Conservation (phyloP, 768 basidiomycete species). For the Leccinum rimulosum region DNA sequence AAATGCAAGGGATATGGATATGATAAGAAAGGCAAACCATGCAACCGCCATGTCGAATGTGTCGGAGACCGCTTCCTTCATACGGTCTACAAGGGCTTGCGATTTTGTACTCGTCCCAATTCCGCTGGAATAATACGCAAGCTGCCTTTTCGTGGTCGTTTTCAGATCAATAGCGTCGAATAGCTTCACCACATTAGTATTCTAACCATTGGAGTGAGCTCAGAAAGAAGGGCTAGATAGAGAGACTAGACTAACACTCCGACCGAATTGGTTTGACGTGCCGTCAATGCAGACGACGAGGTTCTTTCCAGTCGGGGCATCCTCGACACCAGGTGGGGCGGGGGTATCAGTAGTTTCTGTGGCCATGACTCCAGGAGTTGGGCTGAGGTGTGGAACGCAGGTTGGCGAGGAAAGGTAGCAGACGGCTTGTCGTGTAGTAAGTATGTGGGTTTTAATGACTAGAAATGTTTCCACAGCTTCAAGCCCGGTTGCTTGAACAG, state of each 20-base stretch:
- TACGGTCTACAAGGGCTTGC: background rate
- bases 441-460: too few relatives aligned
- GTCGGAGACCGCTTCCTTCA: background rate
- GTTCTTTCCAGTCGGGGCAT: background rate
- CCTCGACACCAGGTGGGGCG: background rate
- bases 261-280: background rate
- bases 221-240: background rate
- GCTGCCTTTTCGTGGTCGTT: background rate
- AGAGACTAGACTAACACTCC: background rate
- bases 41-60: background rate
- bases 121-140: background rate
- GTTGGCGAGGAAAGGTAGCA: too few relatives aligned
- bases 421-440: too few relatives aligned
- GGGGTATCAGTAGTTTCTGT: background rate
- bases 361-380: background rate
- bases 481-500: too few relatives aligned
- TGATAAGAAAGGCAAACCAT: background rate
- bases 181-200: background rate
- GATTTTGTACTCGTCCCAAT: background rate
- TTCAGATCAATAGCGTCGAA: background rate
- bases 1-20: background rate
- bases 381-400: background rate
- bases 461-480: too few relatives aligned
- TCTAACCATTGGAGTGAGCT: background rate
- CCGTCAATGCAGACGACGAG: slow-evolving; percentile 5